Base-by-base conservation (phyloP, 352 stramenopile genomes). In the Phytophthora hibernalis region DNA sequence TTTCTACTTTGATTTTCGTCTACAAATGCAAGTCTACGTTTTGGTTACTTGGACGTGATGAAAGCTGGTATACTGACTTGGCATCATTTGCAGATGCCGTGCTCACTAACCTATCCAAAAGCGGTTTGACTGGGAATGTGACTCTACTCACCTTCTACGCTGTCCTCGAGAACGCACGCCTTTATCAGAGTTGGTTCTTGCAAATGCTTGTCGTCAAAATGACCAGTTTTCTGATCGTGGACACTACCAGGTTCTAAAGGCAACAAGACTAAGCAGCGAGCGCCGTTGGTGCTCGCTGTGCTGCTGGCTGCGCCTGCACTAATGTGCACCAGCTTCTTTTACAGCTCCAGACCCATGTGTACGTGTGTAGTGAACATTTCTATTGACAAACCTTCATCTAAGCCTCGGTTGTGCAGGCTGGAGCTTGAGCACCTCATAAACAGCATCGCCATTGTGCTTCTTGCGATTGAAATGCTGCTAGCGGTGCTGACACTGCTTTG, bases 271-370 rank as follows among this genome's bases (percentile, higher is more conserved):
- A 77, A 80, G 51, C 74, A 94, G 31, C 72, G 88, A 2, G 66
- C 68, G 0, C 82, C 89, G 28, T 76, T 95, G 15, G 42, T 82
- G 26, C 71, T 91, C 43, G 76, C 83, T 5, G 66, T 93, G 28
- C 31, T 79, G 16, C 67, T 96, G 2, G 75, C 82, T 0, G 63
- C 74, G 15, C 82, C 83, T 0, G 61, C 84, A 5, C 64, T 92
- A 33, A 47, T 93, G 20, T 87, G 82, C 62, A 86, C 93, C 66
- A 76, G 86, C 49, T 96, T 85, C 69, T 92, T 83, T 60, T 95
- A 33, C 73, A 80, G 12, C 70, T 95, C 5, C 89, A 96, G 62
- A 92, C 84, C 31, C 90, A 95, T 51, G 84, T 91, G 75, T 90
- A 72, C 67, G 74, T 70, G 1, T 47, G 31, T 35, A 31, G 26